phyloP scores from a whole-genome alignment of 192 early-diverging fungal species.

The Coemansia sp. region DNA sequence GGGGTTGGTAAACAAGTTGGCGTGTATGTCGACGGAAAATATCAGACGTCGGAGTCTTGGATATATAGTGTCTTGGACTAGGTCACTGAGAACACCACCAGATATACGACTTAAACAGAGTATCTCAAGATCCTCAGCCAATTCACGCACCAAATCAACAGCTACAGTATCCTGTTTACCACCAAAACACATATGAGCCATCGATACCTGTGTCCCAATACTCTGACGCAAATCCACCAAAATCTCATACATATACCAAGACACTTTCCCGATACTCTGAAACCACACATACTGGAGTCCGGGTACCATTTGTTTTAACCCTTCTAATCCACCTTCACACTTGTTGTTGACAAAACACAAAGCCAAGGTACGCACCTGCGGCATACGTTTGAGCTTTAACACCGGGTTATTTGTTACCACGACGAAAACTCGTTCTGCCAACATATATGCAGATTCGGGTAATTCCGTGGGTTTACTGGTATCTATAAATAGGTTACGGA shows the following conservation, averaged over 20 bases:
- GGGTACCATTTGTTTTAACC: neutral
- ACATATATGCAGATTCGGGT: neutral
- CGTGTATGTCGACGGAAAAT: constrained; percentile 31
- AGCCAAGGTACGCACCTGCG: constrained; percentile 13
- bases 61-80: constrained; percentile 9
- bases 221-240: constrained; percentile 9
- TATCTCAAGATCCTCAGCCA: constrained; percentile 4
- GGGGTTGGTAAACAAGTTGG: constrained; percentile 20
- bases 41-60: constrained; percentile 21
- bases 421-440: neutral
- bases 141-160: neutral
- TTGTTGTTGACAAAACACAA: constrained; percentile 17
- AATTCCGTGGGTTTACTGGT: neutral
- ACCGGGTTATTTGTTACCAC: neutral
- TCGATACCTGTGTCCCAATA: constrained; percentile 9
- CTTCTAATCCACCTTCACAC: neutral
- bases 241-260: neutral
- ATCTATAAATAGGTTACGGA: constrained; percentile 18
- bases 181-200: constrained; percentile 9
- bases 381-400: constrained; percentile 1
- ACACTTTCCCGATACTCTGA: constrained; percentile 17
- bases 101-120: constrained; percentile 31
- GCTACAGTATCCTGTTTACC: neutral
- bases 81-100: constrained; percentile 24
- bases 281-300: constrained; percentile 17